phyloP scores from a whole-genome alignment of 2,329 filamentous ascomycete species.

The Ceratocystis alfenasii region DNA sequence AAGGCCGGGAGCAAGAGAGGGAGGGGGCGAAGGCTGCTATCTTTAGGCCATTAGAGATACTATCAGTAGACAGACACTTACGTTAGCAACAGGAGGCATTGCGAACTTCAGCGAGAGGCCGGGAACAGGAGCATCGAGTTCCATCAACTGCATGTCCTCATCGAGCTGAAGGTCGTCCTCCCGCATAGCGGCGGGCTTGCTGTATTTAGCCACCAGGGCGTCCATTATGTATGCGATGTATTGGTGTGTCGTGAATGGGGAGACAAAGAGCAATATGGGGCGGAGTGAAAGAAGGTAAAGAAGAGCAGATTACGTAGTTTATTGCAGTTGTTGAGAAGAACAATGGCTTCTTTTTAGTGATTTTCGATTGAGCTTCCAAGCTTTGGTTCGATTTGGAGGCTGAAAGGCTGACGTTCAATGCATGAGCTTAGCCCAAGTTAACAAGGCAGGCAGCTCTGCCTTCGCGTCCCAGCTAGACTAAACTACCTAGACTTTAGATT shows the following conservation, averaged over 20 bases:
- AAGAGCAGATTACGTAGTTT: not conserved
- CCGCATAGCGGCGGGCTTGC: slow-evolving; percentile 58
- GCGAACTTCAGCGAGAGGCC: slow-evolving; percentile 85
- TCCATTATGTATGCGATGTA: slow-evolving; percentile 52
- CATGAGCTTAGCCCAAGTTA: not conserved
- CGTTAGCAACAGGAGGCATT: slow-evolving; percentile 83
- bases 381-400: not conserved
- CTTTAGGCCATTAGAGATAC: not conserved
- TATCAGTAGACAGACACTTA: slow-evolving; percentile 34
- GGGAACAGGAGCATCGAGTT: slow-evolving; percentile 48
- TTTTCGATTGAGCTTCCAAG: not conserved
- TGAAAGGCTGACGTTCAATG: slow-evolving; percentile 14
- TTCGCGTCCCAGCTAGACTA: slow-evolving; percentile 7
- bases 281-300: slow-evolving; percentile 2
- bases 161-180: slow-evolving; percentile 61
- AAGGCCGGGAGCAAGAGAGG: not conserved
- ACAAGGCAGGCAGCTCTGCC: slow-evolving; percentile 12
- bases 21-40: slow-evolving; percentile 21
- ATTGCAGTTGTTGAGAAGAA: not conserved
- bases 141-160: slow-evolving; percentile 61
- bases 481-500: not conserved
- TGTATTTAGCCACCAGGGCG: slow-evolving; percentile 84
- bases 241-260: not conserved
- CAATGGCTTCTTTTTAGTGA: not conserved
- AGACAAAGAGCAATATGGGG: slow-evolving; percentile 13